These are phyloP conservation scores for Xylaria sp. DNA, from an alignment of 495 filamentous ascomycete species.

Conservation along the genomic window DNA sequence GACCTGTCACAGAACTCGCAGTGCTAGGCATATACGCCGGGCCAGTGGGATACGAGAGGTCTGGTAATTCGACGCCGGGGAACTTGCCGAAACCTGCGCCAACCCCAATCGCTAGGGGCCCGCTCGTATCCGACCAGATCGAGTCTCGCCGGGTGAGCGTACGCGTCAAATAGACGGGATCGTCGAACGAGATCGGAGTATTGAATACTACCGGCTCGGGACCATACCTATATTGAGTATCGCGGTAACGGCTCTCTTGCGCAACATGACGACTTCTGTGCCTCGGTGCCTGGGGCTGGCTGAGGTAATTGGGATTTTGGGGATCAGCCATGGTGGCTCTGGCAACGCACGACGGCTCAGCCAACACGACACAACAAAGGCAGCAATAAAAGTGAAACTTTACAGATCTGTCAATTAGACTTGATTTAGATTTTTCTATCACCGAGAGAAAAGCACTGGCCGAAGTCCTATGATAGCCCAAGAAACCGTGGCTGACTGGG, in stretches of 20 bases:
- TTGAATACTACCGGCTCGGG: constrained; percentile 12
- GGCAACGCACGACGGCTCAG: not conserved
- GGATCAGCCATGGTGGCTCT: not conserved
- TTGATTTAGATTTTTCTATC: not conserved
- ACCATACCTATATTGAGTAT: not conserved
- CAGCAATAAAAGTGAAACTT: not conserved
- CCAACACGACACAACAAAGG: not conserved
- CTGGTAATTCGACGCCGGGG: constrained; percentile 14
- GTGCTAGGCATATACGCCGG: constrained; percentile 18
- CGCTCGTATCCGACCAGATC: constrained; percentile 24
- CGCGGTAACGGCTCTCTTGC: not conserved
- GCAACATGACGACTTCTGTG: not conserved
- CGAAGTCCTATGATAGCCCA: too few relatives aligned
- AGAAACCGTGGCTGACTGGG: not conserved
- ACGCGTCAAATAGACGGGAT: not conserved
- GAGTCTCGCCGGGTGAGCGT: constrained; percentile 21
- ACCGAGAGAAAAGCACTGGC: not conserved
- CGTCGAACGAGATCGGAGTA: constrained; percentile 5
- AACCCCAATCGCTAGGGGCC: constrained; percentile 16
- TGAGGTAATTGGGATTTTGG: not conserved
- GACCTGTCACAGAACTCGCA: constrained; percentile 25
- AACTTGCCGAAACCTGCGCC: constrained; percentile 25
- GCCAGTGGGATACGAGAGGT: constrained; percentile 5
- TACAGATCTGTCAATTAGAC: not conserved
- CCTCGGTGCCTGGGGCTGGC: not conserved